Evolutionary conservation across 805 yeast species (phyloP).

Genomic region (Torulaspora indica): DNA sequence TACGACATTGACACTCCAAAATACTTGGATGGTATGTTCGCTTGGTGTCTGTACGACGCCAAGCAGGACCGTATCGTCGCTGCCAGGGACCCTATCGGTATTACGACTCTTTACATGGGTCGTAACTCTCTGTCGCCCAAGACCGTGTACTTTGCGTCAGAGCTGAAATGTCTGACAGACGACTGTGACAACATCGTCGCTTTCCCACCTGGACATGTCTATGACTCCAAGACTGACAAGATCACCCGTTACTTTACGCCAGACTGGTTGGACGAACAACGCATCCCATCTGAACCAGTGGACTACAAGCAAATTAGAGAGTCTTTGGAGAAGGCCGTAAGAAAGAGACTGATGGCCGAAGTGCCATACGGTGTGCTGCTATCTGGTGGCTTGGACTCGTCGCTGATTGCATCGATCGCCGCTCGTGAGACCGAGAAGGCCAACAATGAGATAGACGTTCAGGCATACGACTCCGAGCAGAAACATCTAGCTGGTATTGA

Average conservation of each 20-base stretch:
- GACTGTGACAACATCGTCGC: conserved; percentile 91
- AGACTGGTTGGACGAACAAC: conserved; percentile 84
- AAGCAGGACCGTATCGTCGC: conserved; percentile 83
- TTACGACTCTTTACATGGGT: conserved; percentile 95
- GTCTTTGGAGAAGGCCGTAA: conserved; percentile 85
- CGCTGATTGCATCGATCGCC: conserved; percentile 94
- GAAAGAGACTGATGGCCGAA: conserved; percentile 99
- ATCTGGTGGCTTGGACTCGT: conserved; percentile 97
- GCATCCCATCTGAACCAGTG: conserved; percentile 70
- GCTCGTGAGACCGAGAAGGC: conserved; percentile 87
- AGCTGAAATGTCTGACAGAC: conserved; percentile 86
- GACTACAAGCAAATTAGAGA: conserved; percentile 71
- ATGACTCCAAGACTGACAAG: conserved; percentile 85
- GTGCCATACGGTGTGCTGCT: conserved; percentile 97
- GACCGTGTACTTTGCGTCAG: conserved; percentile 87
- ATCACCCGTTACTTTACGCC: conserved; percentile 87
- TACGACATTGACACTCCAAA: conserved; percentile 89
- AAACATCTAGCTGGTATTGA: conserved; percentile 88
- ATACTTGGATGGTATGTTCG: conserved; percentile 96
- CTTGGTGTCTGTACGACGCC: conserved; percentile 86
- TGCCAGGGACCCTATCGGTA: conserved; percentile 98
- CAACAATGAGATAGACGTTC: conserved; percentile 40
- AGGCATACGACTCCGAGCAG: conserved; percentile 53
- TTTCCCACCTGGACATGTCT: conserved; percentile 98
- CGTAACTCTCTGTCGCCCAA: conserved; percentile 60